Percentiles rank a stretch among this genome's conserved stretches.
phyloP scores from a whole-genome alignment of 192 early-diverging fungal species.

The Coemansia sp. region DNA sequence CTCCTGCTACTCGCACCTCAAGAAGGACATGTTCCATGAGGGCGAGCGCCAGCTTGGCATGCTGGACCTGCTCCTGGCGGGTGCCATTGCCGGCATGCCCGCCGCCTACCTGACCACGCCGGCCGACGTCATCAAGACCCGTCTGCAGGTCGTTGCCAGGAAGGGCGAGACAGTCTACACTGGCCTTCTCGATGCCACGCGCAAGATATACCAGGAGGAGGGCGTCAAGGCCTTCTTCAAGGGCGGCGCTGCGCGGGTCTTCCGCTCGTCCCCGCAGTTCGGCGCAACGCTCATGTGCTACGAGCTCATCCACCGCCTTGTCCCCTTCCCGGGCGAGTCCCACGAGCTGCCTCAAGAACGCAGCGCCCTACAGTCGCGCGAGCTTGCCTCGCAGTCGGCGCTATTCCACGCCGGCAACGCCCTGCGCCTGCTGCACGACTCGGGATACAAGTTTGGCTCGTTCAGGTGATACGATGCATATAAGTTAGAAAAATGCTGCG shows the following conservation, averaged over 20 bases:
- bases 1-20: conserved; percentile 94
- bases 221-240: conserved; percentile 96
- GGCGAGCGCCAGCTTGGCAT: conserved; percentile 63
- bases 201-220: conserved; percentile 86
- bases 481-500: no score
- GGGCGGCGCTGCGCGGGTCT: conserved; percentile 88
- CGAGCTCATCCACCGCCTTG: conserved; percentile 72
- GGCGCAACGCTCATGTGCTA: conserved; percentile 93
- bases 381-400: conserved; percentile 30
- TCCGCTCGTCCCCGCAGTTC: conserved; percentile 94
- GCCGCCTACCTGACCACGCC: conserved; percentile 97
- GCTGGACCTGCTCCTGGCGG: conserved; percentile 66
- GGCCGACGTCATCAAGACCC: conserved; percentile 97
- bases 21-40: conserved; percentile 87
- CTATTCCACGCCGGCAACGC: conserved; percentile 42
- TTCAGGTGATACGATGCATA: no score
- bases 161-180: conserved; percentile 82
- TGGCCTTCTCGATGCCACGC: conserved; percentile 78
- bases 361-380: conserved; percentile 9
- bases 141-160: conserved; percentile 87
- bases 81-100: conserved; percentile 90
- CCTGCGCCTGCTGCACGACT: conserved; percentile 36
- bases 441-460: conserved; percentile 46
- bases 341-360: conserved; percentile 19
- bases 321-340: conserved; percentile 51